Evolutionary conservation across 1,284 basidiomycete species (phyloP), one percentile per base, ranked within the genome.

Genomic region (Irpex lacteus): DNA sequence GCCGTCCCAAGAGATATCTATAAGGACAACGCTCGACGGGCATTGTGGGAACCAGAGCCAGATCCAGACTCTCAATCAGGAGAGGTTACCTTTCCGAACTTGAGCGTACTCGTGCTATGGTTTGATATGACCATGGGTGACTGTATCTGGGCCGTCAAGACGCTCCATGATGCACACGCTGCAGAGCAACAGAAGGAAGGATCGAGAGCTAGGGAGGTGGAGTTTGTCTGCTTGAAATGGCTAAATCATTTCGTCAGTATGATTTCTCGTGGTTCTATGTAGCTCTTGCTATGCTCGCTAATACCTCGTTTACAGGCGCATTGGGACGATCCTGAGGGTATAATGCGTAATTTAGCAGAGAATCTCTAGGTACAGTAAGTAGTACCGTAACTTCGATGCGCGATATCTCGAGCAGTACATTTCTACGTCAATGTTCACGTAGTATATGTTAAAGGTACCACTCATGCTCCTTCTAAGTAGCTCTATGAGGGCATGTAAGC

Each of bases 201-300:
- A 21, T 26, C 26, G 54, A 63, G 36, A n/a, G 59, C 13, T 15
- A 60, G 66, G 40, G 32, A 52, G 1, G 32, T 67, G 13, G 34
- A 44, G 9, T 38, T 65, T 15, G 36, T 59, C 18, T 47, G 55
- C 0, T 3, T 67, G 0, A 37, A 61, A n/a, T 63, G 67, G 4
- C 61, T 54, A 5, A 69, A 69, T 53, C 69, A 69, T 38, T 65
- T 69, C 44, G 69, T 70, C 38, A 63, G 69, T 63, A 4, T 21
- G 7, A 11, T 37, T n/a, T 21, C 54, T 32, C 13, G 32, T 34
- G 32, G 9, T 55, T 4, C 11, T 13, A 9, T 34, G n/a, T n/a
- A n/a, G n/a, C n/a, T n/a, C n/a, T n/a, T 52, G 7, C 32, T 59
- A 19, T 3, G 7, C 6, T 47, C 1, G 49, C 26, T 21, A 34